A percentile compares a stretch with the other conserved stretches of the same genome.
These are phyloP conservation scores for Lentinula boryana DNA, from an alignment of 768 basidiomycete genomes.

Conservation along the genomic window DNA sequence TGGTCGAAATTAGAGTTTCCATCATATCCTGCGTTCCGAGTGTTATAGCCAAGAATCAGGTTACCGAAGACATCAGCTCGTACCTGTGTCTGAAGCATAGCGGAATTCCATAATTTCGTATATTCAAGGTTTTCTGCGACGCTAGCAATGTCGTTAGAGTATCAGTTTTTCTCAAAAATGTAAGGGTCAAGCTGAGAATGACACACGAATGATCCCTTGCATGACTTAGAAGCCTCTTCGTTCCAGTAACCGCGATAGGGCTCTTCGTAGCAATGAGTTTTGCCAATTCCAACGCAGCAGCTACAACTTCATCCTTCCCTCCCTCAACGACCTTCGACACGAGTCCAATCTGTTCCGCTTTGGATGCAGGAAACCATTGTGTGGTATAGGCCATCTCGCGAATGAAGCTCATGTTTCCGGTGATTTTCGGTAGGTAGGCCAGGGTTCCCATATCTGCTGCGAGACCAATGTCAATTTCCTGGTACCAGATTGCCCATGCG, in stretches of 20 bases:
- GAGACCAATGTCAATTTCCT: slow-evolving; percentile 86
- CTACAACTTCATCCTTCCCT: slow-evolving; percentile 56
- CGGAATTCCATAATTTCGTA: slow-evolving; percentile 50
- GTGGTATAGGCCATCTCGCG: slow-evolving; percentile 76
- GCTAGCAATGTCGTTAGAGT: slow-evolving; percentile 11
- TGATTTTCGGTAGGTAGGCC: slow-evolving; percentile 68
- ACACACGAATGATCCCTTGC: slow-evolving; percentile 72
- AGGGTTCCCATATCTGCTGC: slow-evolving; percentile 88
- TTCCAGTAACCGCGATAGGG: slow-evolving; percentile 70
- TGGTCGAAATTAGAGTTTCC: not conserved
- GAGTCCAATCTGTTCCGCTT: slow-evolving; percentile 67
- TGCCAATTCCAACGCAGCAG: slow-evolving; percentile 62
- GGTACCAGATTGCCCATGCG: not conserved
- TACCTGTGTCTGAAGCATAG: slow-evolving; percentile 45
- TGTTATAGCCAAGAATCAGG: too few relatives aligned
- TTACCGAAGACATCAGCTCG: slow-evolving; percentile 8
- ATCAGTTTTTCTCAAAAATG: not conserved
- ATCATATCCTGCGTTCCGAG: not conserved
- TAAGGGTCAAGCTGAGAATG: not conserved
- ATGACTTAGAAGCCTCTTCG: slow-evolving; percentile 76
- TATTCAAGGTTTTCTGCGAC: slow-evolving; percentile 47
- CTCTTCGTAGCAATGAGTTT: slow-evolving; percentile 65
- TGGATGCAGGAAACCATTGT: slow-evolving; percentile 58
- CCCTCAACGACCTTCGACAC: slow-evolving; percentile 70
- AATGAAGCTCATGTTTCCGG: slow-evolving; percentile 65